Conservation (phyloP, 495 filamentous ascomycete species). For the Poronia punctata region DNA sequence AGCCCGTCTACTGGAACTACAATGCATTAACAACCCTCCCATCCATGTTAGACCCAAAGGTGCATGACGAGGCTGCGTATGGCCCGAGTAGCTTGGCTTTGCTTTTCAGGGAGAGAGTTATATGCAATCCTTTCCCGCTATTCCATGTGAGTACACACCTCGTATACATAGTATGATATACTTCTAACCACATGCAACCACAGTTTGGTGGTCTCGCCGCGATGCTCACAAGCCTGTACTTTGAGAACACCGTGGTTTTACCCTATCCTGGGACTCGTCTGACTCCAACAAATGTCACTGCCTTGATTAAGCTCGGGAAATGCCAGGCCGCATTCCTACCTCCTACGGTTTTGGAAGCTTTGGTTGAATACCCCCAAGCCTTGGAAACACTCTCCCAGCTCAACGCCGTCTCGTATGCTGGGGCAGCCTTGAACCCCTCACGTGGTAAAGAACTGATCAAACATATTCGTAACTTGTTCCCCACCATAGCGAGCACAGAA, state of each 20-base stretch:
- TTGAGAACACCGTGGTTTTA: neutral
- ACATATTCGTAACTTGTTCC: neutral
- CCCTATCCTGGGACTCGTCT: neutral
- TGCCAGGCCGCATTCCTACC: neutral
- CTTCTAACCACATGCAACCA: neutral
- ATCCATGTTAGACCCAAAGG: conserved; percentile 12
- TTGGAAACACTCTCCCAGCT: neutral
- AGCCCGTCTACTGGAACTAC: conserved; percentile 21
- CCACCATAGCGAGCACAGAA: neutral
- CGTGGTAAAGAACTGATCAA: neutral
- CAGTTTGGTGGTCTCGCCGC: neutral
- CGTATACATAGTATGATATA: neutral
- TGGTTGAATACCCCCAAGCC: neutral
- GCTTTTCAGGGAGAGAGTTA: conserved; percentile 11
- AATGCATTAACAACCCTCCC: conserved; percentile 11
- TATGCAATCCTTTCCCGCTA: conserved; percentile 13
- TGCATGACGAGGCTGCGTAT: conserved; percentile 4
- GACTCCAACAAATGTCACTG: neutral
- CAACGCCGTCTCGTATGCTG: neutral
- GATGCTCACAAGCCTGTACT: neutral
- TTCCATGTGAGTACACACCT: conserved; percentile 15
- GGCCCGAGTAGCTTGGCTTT: conserved; percentile 9
- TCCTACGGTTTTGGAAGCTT: neutral
- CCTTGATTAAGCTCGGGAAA: neutral
- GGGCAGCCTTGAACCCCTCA: neutral